Base-by-base conservation (phyloP, 2,329 filamentous ascomycete genomes). In the Magnaporthiopsis rhizophila region DNA sequence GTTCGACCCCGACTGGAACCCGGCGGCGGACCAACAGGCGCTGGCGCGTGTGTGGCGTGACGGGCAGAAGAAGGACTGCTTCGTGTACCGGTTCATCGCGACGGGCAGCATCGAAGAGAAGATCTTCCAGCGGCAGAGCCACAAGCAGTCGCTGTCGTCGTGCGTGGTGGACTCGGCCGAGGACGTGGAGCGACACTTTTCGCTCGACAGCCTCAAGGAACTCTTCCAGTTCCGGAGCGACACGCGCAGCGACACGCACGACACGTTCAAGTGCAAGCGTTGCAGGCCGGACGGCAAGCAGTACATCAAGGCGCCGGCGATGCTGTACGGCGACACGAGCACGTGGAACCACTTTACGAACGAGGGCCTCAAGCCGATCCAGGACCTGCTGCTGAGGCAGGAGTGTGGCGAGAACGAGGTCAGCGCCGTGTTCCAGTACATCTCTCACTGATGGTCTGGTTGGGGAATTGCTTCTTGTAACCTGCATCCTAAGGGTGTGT, bases 271-370 rank as follows among this genome's bases (percentile, higher is more conserved):
- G 79, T 99, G 95, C 76, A 97, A 97, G 80, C 83, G 95, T 57
- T 99, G 95, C 76, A 90, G 89, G 71, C 88, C 91, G 1, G 91
- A 96, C 71, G 94, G 94, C 0, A 89, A 84, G 66, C 95, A 99
- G 76, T 86, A 85, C 67, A 85, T 97, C 72, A 98, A 97, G 75
- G 92, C 94, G 1, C 90, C 90, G 4, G 95, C 95, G 1, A 94
- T 98, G 89, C 79, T 99, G 66, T 99, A 99, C 72, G 95, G 95
- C 63, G 95, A 99, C 72, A 98, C 95, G 28, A 98, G 92, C 77
- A 94, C 92, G n/a, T 99, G 95, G 95, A 99, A 99, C 72, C 95
- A 99, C 76, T 96, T 97, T 77, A 85, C 89, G 58, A 97, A 97
- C 71, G 85, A 88, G 3, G 88, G 86, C 0, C 77, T 99, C 72